Base-by-base conservation (phyloP, 192 early-diverging fungal species). In the Thamnidium elegans region DNA sequence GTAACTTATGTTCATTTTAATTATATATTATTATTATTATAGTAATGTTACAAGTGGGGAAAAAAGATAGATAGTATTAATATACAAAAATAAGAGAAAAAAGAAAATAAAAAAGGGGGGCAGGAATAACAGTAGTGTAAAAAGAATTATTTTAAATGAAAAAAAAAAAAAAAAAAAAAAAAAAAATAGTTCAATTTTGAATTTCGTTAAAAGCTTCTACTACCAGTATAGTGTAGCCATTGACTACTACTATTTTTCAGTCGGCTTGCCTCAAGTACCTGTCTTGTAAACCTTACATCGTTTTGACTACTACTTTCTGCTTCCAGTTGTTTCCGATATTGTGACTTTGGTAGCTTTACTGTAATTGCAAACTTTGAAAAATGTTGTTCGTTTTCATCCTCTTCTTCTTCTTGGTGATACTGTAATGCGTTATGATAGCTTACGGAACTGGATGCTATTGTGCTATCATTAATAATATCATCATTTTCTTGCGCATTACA, bases 171-270 rank as follows among this genome's bases (percentile, higher is more conserved):
- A 26, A 26, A 26, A 26, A n/a, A n/a, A n/a, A n/a, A n/a, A n/a
- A n/a, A n/a, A 26, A 26, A 26, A 26, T 26, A 26, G 26, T 26
- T 26, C 26, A 3, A 26, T 26, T 26, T 26, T 26, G 26, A 26
- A 26, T 3, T 26, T 26, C 26, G 3, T 26, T 54, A 65, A 53
- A 65, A 44, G 21, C 63, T 65, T 43, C 39, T 65, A 39, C 63
- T 52, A 9, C 52, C 43, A 55, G 63, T 45, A 43, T 10, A 20
- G 36, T 20, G 19, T 45, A 56, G 39, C 54, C 54, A 56, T 56
- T 46, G 54, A 56, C 55, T 58, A 47, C 64, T 66, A 11, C 54
- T 56, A 34, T 66, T 58, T 5, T 65, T 51, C 20, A 48, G 30
- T 48, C 42, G 17, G 15, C 42, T 66, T 30, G 26, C 44, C 32